Evolutionary conservation across 192 early-diverging fungal genomes (phyloP).

Genomic region (Podila horticola): DNA sequence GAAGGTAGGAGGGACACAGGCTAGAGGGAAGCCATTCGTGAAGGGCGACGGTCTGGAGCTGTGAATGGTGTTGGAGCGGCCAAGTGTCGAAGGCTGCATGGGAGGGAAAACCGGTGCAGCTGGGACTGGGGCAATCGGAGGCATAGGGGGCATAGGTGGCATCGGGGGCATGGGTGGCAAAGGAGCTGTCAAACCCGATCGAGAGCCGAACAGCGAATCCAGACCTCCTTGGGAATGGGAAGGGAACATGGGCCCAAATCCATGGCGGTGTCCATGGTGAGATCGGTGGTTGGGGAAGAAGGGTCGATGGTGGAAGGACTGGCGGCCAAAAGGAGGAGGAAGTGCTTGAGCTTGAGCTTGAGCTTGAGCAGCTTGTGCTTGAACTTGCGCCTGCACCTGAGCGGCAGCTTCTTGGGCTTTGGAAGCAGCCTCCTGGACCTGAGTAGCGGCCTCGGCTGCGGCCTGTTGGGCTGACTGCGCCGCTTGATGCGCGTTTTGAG

Average conservation of each 20-base stretch:
- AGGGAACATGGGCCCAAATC: not conserved
- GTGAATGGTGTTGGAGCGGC: slow-evolving; percentile 25
- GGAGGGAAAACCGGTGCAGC: not conserved
- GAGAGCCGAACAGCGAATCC: not conserved
- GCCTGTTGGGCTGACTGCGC: slow-evolving; percentile 21
- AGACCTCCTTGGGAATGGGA: not conserved
- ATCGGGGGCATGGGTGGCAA: slow-evolving; percentile 36
- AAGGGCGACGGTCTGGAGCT: slow-evolving; percentile 36
- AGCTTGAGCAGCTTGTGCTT: not conserved
- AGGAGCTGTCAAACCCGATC: not conserved
- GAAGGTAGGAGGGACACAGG: not conserved
- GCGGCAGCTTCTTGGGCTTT: slow-evolving; percentile 5
- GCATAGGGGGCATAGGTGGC: slow-evolving; percentile 21
- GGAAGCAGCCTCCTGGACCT: slow-evolving; percentile 6
- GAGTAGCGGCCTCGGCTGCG: slow-evolving; percentile 2
- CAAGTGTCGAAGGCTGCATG: not conserved
- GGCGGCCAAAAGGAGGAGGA: not conserved
- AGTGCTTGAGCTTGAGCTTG: not conserved
- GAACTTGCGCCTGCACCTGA: not conserved
- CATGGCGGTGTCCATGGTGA: not conserved
- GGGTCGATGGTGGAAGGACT: not conserved
- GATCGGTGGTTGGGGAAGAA: slow-evolving; percentile 9
- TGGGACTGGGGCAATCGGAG: not conserved
- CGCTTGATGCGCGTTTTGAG: slow-evolving; percentile 30
- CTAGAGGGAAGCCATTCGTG: slow-evolving; percentile 26